Evolutionary conservation across 139 green algal species (phyloP).

Genomic region (Chlorella sp.): DNA sequence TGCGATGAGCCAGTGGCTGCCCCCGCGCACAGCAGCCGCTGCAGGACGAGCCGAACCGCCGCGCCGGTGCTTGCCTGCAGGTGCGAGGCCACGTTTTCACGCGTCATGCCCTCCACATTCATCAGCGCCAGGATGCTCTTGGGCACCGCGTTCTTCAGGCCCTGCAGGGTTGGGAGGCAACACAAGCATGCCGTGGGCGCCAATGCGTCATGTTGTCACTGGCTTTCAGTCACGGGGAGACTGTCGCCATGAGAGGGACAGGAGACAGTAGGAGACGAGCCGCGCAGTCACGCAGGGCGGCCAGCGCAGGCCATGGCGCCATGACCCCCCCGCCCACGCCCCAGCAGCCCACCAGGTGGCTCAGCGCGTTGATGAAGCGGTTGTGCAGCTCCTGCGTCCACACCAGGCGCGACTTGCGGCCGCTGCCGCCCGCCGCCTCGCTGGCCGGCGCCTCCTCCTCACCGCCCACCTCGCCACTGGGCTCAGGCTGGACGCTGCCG

Average conservation of each 20-base stretch:
- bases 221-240: not conserved
- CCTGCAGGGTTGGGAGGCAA: constrained; percentile 6
- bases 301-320: not conserved
- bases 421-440: not conserved
- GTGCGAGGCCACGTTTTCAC: constrained; percentile 92
- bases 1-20: too few relatives aligned
- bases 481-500: not conserved
- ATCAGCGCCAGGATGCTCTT: constrained; percentile 82
- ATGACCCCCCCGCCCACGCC: not conserved
- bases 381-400: constrained; percentile 83
- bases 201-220: too few relatives aligned
- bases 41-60: not conserved
- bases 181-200: too few relatives aligned
- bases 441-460: not conserved
- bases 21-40: not conserved
- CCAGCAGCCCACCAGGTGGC: constrained; percentile 60
- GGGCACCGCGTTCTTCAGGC: constrained; percentile 61
- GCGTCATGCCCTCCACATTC: constrained; percentile 94
- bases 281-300: not conserved
- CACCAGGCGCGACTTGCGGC: constrained; percentile 57
- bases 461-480: not conserved
- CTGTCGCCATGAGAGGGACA: not conserved
- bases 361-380: constrained; percentile 80
- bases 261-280: not conserved
- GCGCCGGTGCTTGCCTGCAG: constrained; percentile 52